A percentile compares a stretch with the other conserved stretches of the same genome.
Evolutionary conservation across 2,329 filamentous ascomycete species (phyloP).

Genomic region (Sporothrix globosa): DNA sequence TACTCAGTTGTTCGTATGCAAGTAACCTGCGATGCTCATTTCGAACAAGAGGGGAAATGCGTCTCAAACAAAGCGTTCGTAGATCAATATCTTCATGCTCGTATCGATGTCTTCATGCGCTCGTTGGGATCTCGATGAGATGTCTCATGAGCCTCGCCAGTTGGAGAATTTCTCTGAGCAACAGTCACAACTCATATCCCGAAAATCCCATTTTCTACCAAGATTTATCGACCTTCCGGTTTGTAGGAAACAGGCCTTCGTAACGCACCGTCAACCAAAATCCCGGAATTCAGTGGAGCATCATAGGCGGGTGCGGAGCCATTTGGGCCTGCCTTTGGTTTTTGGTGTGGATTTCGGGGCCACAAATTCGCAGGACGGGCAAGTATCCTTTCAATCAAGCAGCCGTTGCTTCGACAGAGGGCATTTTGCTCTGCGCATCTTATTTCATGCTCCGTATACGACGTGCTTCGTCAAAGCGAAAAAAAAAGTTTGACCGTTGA

Average conservation of each 20-base stretch:
- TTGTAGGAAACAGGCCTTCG: conserved; percentile 8
- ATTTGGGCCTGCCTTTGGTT: background rate
- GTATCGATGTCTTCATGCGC: no score
- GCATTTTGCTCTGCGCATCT: background rate
- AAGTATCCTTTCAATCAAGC: background rate
- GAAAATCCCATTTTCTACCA: background rate
- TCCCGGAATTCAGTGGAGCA: conserved; percentile 32
- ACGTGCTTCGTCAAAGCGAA: background rate
- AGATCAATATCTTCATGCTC: background rate
- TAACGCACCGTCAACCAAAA: conserved; percentile 30
- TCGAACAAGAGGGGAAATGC: background rate
- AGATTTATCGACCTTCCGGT: background rate
- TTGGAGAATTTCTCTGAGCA: background rate
- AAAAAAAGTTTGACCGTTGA: background rate
- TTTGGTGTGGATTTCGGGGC: no score
- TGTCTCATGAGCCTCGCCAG: background rate
- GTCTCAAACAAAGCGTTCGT: background rate
- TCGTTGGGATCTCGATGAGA: conserved; percentile 1
- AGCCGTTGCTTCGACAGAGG: conserved; percentile 4
- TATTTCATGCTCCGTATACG: no score
- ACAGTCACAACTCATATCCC: conserved; percentile 26
- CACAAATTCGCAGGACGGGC: background rate
- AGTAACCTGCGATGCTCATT: background rate
- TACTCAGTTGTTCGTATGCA: no score
- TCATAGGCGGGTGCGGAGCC: background rate